A percentile compares a stretch with the other conserved stretches of the same genome.
Evolutionary conservation across 1,139 yeast genomes (phyloP).

Genomic region (Dujonia santamariae): DNA sequence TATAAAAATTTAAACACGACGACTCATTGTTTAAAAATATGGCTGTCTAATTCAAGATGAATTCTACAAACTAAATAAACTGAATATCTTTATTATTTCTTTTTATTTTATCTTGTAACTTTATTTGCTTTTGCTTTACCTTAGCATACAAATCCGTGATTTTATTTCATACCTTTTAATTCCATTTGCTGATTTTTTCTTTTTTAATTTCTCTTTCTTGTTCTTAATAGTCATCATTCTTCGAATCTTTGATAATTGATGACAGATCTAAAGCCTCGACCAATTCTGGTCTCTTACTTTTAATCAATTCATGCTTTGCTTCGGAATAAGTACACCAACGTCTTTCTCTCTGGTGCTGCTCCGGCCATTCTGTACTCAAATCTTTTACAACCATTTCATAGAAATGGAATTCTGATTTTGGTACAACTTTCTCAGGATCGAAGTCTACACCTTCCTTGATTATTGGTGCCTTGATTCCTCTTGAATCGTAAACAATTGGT

Average conservation of each 20-base stretch:
- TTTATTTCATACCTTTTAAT: not conserved
- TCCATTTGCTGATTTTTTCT: too few species aligned
- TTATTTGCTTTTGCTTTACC: too few species aligned
- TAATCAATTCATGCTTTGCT: slow-evolving; percentile 61
- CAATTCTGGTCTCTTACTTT: slow-evolving; percentile 66
- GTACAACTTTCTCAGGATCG: slow-evolving; percentile 40
- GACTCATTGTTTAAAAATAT: not conserved
- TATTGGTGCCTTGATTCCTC: slow-evolving; percentile 62
- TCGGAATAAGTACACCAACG: slow-evolving; percentile 75
- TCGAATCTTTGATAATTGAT: slow-evolving; percentile 33
- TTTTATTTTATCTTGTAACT: too few species aligned
- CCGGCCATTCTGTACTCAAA: slow-evolving; percentile 74
- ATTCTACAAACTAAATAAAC: too few species aligned
- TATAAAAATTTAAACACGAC: too few species aligned
- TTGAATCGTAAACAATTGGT: slow-evolving; percentile 65
- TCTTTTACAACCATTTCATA: slow-evolving; percentile 66
- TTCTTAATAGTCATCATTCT: slow-evolving; percentile 8
- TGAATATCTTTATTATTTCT: too few species aligned
- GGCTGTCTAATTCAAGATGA: not conserved
- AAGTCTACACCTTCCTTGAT: slow-evolving; percentile 26
- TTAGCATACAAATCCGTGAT: too few species aligned
- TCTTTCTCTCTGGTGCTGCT: slow-evolving; percentile 54
- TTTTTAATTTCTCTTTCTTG: too few species aligned
- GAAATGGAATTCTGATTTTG: slow-evolving; percentile 80
- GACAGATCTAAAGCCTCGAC: slow-evolving; percentile 60